Conservation (phyloP, 108 stramenopile species). For the Fistulifera solaris region DNA sequence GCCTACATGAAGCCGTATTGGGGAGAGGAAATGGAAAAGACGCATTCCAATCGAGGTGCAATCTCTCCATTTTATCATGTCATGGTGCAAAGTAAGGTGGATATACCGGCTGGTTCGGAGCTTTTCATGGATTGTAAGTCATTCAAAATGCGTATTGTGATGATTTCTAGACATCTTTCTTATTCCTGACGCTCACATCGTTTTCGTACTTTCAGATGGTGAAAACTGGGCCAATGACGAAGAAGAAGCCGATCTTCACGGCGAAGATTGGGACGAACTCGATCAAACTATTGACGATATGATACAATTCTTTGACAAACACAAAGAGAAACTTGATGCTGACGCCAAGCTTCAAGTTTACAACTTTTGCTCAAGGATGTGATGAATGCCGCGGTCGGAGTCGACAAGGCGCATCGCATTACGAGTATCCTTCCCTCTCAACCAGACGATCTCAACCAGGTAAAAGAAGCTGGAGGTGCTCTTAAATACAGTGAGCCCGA, state of each 20-base stretch:
- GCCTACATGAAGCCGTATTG: slow-evolving; percentile 22
- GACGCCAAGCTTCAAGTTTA: slow-evolving; percentile 55
- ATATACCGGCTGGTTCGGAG: slow-evolving; percentile 57
- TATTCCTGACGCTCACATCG: neutral
- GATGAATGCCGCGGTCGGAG: slow-evolving; percentile 50
- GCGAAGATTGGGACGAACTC: slow-evolving; percentile 53
- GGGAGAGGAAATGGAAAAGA: slow-evolving; percentile 16
- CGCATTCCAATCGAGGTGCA: slow-evolving; percentile 56
- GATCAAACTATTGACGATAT: slow-evolving; percentile 59
- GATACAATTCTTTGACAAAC: slow-evolving; percentile 61
- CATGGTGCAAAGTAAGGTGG: slow-evolving; percentile 25
- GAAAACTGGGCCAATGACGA: slow-evolving; percentile 46
- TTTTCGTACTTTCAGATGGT: no score
- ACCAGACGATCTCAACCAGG: slow-evolving; percentile 38
- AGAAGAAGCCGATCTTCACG: slow-evolving; percentile 29
- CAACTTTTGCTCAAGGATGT: slow-evolving; percentile 23
- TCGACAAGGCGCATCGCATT: slow-evolving; percentile 23
- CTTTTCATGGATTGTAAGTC: slow-evolving; percentile 37
- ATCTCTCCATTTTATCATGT: slow-evolving; percentile 51
- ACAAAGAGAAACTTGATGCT: slow-evolving; percentile 42
- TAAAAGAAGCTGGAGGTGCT: slow-evolving; percentile 49
- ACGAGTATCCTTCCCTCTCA: slow-evolving; percentile 36
- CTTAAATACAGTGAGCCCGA: slow-evolving; percentile 30
- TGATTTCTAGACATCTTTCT: neutral
- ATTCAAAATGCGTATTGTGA: neutral